phyloP scores from a whole-genome alignment of 257 asterid genomes.

The Ligustrum vulgare region DNA sequence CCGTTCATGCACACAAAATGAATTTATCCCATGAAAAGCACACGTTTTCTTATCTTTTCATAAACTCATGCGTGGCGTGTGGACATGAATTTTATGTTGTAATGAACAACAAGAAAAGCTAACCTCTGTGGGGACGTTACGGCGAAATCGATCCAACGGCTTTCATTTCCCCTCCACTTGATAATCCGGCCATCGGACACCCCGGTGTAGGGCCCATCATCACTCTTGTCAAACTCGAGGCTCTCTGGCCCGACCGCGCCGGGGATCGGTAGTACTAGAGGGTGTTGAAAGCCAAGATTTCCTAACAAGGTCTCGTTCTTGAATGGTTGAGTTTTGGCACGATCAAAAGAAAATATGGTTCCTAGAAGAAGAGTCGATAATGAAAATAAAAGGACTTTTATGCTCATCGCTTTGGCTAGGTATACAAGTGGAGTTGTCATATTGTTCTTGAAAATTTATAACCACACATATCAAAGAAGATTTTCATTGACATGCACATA shows the following conservation, averaged over 20 bases:
- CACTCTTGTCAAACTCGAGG: constrained; percentile 46
- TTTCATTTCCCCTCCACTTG: constrained; percentile 52
- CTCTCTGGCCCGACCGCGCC: constrained; percentile 64
- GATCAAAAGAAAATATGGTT: constrained; percentile 14
- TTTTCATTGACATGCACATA: too few relatives aligned
- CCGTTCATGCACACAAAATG: background rate
- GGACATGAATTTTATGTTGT: background rate
- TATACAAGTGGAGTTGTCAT: constrained; percentile 30
- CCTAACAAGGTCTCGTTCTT: constrained; percentile 12
- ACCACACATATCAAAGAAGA: background rate
- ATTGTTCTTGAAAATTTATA: background rate
- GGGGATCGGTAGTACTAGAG: constrained; percentile 27
- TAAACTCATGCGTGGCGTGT: background rate
- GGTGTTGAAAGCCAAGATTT: constrained; percentile 1
- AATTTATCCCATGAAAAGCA: background rate
- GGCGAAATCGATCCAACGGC: constrained; percentile 67
- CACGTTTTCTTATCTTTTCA: background rate
- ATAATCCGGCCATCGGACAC: constrained; percentile 70
- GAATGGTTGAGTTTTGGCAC: background rate
- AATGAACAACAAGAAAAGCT: background rate
- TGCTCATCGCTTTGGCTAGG: constrained; percentile 38
- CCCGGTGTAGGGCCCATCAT: constrained; percentile 69
- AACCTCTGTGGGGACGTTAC: constrained; percentile 55
- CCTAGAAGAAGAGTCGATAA: constrained; percentile 24
- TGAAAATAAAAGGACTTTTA: constrained; percentile 25